phyloP scores from a whole-genome alignment of 768 basidiomycete species.

The Suillus decipiens region DNA sequence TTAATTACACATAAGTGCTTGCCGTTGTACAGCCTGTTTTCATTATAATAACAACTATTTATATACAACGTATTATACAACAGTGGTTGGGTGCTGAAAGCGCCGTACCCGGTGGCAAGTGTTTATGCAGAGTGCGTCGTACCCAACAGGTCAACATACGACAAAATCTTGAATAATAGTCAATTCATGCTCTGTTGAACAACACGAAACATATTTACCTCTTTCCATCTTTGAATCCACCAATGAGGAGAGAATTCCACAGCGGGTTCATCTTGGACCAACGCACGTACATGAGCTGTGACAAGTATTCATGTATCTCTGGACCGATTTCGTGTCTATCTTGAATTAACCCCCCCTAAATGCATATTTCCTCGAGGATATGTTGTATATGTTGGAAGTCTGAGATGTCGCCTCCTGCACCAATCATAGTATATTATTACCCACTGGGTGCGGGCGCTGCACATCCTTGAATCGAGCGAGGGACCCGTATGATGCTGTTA shows the following conservation, averaged over 20 bases:
- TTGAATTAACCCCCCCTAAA: slow-evolving; percentile 76
- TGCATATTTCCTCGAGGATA: slow-evolving; percentile 72
- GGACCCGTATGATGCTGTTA: slow-evolving; percentile 90
- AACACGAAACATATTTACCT: slow-evolving; percentile 47
- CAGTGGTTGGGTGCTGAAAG: slow-evolving; percentile 90
- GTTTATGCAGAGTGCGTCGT: slow-evolving; percentile 94
- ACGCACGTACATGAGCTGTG: slow-evolving; percentile 87
- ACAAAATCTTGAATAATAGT: slow-evolving; percentile 67
- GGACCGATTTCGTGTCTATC: slow-evolving; percentile 88
- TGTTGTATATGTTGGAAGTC: slow-evolving; percentile 94
- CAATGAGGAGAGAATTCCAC: slow-evolving; percentile 94
- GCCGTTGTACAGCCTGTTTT: no score
- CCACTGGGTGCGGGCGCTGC: slow-evolving; percentile 83
- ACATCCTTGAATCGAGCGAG: slow-evolving; percentile 96
- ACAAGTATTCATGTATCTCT: slow-evolving; percentile 91
- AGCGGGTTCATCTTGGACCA: slow-evolving; percentile 89
- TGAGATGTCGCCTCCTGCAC: slow-evolving; percentile 94
- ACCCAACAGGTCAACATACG: slow-evolving; percentile 94
- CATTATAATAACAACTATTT: no score
- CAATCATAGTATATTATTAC: slow-evolving; percentile 83
- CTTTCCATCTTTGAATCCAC: slow-evolving; percentile 85
- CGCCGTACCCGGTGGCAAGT: slow-evolving; percentile 93
- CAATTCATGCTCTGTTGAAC: not conserved
- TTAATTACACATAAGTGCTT: no score
- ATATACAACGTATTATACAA: slow-evolving; percentile 50